A percentile compares a stretch with the other conserved stretches of the same genome.
Conservation (phyloP, 805 yeast species). For the Helenozyma rhizophorensis region DNA sequence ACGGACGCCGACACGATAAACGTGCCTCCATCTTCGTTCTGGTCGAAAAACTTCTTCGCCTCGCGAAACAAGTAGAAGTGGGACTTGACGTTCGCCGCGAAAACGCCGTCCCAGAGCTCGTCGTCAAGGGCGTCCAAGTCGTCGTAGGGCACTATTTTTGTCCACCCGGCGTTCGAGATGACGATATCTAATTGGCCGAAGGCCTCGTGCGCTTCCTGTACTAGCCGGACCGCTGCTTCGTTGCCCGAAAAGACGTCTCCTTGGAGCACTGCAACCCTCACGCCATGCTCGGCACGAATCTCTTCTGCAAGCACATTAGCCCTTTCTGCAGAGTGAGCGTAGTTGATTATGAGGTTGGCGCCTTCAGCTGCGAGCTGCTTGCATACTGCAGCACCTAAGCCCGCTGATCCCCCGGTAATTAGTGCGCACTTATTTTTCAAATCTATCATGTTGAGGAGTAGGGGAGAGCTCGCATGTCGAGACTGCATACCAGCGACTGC, state of each 20-base stretch:
- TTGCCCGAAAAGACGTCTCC: slow-evolving; percentile 22
- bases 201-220: slow-evolving; percentile 19
- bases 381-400: slow-evolving; percentile 31
- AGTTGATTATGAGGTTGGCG: slow-evolving; percentile 28
- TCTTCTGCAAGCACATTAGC: slow-evolving; percentile 21
- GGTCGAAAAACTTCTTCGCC: slow-evolving; percentile 23
- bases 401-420: slow-evolving; percentile 21
- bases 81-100: slow-evolving; percentile 23
- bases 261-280: slow-evolving; percentile 16
- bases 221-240: slow-evolving; percentile 16
- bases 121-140: slow-evolving; percentile 28
- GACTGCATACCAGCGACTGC: too few species aligned
- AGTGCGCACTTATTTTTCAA: slow-evolving; percentile 23
- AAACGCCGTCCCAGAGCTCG: slow-evolving; percentile 27
- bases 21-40: slow-evolving; percentile 19
- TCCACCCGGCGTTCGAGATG: slow-evolving; percentile 37
- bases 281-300: slow-evolving; percentile 10
- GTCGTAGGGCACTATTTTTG: slow-evolving; percentile 25
- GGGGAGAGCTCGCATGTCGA: too few species aligned
- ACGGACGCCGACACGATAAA: slow-evolving; percentile 24
- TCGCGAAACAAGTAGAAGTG: slow-evolving; percentile 28
- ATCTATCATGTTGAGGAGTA: slow-evolving; percentile 6
- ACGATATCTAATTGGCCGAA: slow-evolving; percentile 33
- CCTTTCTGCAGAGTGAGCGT: slow-evolving; percentile 23
- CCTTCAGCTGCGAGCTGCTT: slow-evolving; percentile 32